Evolutionary conservation across 257 asterid species (phyloP).

Genomic region (Solanum appendiculatum): DNA sequence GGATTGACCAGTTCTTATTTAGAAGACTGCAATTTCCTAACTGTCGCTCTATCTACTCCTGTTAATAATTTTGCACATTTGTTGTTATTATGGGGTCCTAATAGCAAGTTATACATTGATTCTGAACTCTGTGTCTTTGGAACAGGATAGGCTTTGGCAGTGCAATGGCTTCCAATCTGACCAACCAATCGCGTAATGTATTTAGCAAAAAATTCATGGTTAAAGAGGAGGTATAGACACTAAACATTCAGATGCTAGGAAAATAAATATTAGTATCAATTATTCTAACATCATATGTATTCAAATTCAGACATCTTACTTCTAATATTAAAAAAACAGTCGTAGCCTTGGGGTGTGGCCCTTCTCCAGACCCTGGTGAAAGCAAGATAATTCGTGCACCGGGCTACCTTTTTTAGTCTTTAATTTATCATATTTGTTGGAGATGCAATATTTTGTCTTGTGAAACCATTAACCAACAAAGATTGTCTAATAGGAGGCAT

Average conservation of each 20-base stretch:
- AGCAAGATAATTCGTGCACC: not conserved
- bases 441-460: not conserved
- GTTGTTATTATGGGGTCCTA: not conserved
- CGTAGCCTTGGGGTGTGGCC: not conserved
- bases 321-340: not conserved
- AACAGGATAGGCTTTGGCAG: slow-evolving; percentile 79
- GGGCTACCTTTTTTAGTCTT: not conserved
- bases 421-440: not conserved
- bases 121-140: not conserved
- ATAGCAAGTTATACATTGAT: not conserved
- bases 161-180: slow-evolving; percentile 93
- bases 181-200: slow-evolving; percentile 83
- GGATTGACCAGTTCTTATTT: not conserved
- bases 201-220: slow-evolving; percentile 71
- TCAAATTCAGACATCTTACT: not conserved
- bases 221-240: slow-evolving; percentile 49
- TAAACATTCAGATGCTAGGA: not conserved
- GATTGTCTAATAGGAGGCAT: slow-evolving; percentile 39
- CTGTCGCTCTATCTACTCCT: not conserved
- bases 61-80: not conserved
- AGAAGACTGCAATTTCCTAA: not conserved
- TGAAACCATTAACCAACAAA: not conserved
- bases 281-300: not conserved
- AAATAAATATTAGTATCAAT: not conserved
- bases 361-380: not conserved